Evolutionary conservation across 2,329 filamentous ascomycete species (phyloP), one percentile per base, ranked within the genome.

Genomic region (Colletotrichum sp.): DNA sequence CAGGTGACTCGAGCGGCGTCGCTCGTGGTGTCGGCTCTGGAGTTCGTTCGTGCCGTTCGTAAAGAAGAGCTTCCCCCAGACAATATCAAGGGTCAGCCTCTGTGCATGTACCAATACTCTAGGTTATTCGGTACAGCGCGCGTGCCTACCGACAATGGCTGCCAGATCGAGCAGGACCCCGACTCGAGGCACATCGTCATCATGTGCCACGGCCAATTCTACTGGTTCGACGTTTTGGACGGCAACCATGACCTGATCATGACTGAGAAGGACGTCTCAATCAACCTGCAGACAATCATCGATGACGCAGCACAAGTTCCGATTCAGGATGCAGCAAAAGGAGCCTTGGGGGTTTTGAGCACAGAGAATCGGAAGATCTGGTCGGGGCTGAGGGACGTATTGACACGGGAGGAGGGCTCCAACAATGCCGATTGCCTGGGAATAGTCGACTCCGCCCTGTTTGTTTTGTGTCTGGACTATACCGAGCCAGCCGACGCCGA

Each of bases 81-180:
- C 84, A 96, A 90, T 2, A 86, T 98, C 77, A 94, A 93, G 80
- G 95, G 95, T 24, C 93, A 92, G 26, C 96, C 97, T 0, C 89
- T 99, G 21, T 97, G 95, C 89, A 99, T 99, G 97, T 98, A 98
- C 84, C 97, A 99, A 84, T 99, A 98, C 86, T 98, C 96, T 1
- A 92, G 96, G 21, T 89, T 99, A 32, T 99, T 99, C 81, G 97
- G 97, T 68, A 99, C 97, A 1, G 96, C 97, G 61, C 92, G 97
- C 79, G 95, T 99, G 10, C 97, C 97, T 0, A 99, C 96, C 1
- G 95, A 98, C 34, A 93, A 97, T 82, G 97, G 97, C 7, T 99
- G 97, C 83, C 94, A 98, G 80, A 99, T 99, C 81, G 96, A 96
- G 78, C 96, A 99, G 83, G 96, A 99, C 81, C 95, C 96, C 1